Evolutionary conservation across 78 protist species (phyloP), one percentile per base, ranked within the genome.

Genomic region (Guillardia theta): DNA sequence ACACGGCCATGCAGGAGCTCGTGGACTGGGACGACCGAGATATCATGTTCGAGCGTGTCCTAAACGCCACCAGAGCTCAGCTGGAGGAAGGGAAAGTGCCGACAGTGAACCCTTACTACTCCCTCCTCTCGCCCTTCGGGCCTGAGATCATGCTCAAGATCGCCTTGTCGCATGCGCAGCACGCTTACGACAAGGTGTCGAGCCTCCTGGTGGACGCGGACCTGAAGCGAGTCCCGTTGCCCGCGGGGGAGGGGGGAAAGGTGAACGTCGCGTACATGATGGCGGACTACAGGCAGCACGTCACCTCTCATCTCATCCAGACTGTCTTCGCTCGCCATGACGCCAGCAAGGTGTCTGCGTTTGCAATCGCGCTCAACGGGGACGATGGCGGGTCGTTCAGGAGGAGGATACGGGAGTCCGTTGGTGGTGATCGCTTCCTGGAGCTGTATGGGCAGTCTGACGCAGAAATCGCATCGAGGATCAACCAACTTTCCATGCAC

Each of bases 281-380:
- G 83, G 83, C 83, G 45, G 83, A 70, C 83, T 70, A 10, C 45
- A 36, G 83, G 6, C 83, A 70, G 83, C 83, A 70, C 41, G 83
- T 70, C 22, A 70, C 83, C 45, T 36, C 83, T 1, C 83, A 70
- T 24, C 41, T 70, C 46, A 4, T 70, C 15, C 33, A 33, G 22
- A 70, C 83, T 0, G 83, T 70, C 46, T 70, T 70, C 22, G 12
- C n/a, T 15, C 9, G 83, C 10, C 83, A 70, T 24, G 83, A 70
- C 83, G 36, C 9, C 27, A 24, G 83, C 45, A 36, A 43, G 46
- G 83, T 70, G 83, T 15, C 9, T 36, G 83, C 83, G 41, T 24
- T 36, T 43, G 83, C 36, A 22, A 36, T 70, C 41, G 83, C 83
- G 4, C 83, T 70, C 83, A 70, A 70, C 83, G 45, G 21, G 21